phyloP scores from a whole-genome alignment of 164 flowering plant species.

The Buxus sempervirens region DNA sequence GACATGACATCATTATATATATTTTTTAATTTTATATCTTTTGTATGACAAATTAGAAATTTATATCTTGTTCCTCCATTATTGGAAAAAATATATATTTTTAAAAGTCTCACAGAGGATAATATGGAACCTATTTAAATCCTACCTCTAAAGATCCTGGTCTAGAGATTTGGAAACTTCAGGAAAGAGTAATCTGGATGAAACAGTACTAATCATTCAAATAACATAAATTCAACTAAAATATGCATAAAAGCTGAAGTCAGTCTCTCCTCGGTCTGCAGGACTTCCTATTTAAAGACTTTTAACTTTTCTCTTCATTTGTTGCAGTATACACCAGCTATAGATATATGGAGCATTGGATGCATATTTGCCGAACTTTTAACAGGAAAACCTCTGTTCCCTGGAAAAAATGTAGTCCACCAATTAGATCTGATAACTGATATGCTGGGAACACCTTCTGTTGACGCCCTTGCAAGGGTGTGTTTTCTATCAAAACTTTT shows the following conservation, averaged over 20 bases:
- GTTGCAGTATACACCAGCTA: conserved; percentile 94
- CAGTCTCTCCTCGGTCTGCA: background rate
- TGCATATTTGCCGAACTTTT: conserved; percentile 96
- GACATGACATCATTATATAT: too few relatives aligned
- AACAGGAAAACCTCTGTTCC: conserved; percentile 95
- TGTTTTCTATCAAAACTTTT: conserved; percentile 17
- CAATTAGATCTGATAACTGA: conserved; percentile 96
- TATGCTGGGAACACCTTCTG: conserved; percentile 83
- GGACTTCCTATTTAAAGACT: background rate
- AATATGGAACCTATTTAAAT: too few relatives aligned
- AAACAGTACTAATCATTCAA: too few relatives aligned
- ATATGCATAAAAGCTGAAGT: background rate
- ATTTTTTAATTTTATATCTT: too few relatives aligned
- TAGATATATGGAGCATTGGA: conserved; percentile 99
- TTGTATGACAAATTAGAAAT: too few relatives aligned
- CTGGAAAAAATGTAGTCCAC: conserved; percentile 98
- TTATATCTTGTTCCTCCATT: too few relatives aligned
- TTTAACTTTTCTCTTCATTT: conserved; percentile 2
- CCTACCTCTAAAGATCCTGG: too few relatives aligned
- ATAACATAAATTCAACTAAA: too few relatives aligned
- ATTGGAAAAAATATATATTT: too few relatives aligned
- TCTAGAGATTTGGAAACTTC: background rate
- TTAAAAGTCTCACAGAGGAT: too few relatives aligned
- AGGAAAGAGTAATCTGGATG: background rate
- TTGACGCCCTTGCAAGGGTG: conserved; percentile 91